Evolutionary conservation across 2,329 filamentous ascomycete genomes (phyloP).

Genomic region (Sarocladium kiliense): DNA sequence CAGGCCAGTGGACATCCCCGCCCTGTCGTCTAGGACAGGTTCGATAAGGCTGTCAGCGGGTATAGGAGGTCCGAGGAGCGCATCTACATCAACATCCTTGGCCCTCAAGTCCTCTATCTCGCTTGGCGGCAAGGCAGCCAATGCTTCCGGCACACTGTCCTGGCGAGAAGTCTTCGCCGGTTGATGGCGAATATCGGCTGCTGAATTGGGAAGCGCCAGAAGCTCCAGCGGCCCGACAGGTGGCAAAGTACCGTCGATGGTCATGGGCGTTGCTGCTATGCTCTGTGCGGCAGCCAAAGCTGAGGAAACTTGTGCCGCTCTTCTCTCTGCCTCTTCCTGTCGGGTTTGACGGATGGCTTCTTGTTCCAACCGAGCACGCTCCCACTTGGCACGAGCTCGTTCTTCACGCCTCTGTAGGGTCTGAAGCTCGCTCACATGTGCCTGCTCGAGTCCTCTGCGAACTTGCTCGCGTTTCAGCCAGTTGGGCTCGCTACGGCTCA

Average conservation of each 20-base stretch:
- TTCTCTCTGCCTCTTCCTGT: slow-evolving; percentile 35
- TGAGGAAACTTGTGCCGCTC: not conserved
- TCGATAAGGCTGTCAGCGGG: not conserved
- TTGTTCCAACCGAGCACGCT: slow-evolving; percentile 81
- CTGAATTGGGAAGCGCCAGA: slow-evolving; percentile 23
- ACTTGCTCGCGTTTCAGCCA: slow-evolving; percentile 84
- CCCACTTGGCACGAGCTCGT: slow-evolving; percentile 79
- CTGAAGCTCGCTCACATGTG: slow-evolving; percentile 73
- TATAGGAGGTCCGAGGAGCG: not conserved
- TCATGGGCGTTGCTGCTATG: not conserved
- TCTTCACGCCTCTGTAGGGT: slow-evolving; percentile 75
- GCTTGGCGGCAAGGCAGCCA: not conserved
- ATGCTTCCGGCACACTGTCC: not conserved
- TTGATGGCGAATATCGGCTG: slow-evolving; percentile 22
- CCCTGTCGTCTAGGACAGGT: not conserved
- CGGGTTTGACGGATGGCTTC: slow-evolving; percentile 73
- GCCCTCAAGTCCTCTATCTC: not conserved
- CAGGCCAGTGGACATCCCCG: not conserved
- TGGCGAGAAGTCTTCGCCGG: not conserved
- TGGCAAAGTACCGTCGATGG: not conserved
- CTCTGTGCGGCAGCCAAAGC: not conserved
- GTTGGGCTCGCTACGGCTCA: slow-evolving; percentile 91
- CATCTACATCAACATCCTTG: not conserved
- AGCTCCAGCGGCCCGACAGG: slow-evolving; percentile 42
- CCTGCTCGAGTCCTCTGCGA: slow-evolving; percentile 57